These are phyloP conservation scores for Cnidoscolus chayamansa DNA, from an alignment of 441 rosid genomes.

Conservation along the genomic window DNA sequence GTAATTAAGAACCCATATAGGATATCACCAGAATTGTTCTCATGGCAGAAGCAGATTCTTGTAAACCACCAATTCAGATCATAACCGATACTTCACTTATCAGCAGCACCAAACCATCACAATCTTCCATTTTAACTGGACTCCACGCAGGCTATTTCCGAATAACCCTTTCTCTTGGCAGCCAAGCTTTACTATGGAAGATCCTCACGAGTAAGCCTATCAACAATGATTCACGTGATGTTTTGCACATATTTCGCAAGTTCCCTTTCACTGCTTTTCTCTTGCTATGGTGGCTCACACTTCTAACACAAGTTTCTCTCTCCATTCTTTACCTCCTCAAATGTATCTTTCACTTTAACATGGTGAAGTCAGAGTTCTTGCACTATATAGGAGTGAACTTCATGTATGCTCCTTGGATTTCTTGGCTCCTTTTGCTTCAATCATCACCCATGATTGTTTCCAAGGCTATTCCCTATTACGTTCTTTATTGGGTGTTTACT, in stretches of 20 bases:
- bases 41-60: constrained; percentile 23
- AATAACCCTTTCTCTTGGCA: constrained; percentile 36
- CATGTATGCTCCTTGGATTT: constrained; percentile 14
- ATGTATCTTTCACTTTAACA: constrained; percentile 31
- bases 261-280: constrained; percentile 28
- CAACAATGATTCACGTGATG: constrained; percentile 16
- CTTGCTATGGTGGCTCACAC: constrained; percentile 3
- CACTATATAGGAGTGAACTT: constrained; percentile 57
- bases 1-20: too few species aligned
- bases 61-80: constrained; percentile 18
- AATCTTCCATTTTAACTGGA: constrained; percentile 32
- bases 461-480: constrained; percentile 15
- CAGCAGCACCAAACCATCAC: constrained; percentile 6
- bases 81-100: constrained; percentile 10
- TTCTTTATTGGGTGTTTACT: constrained; percentile 44
- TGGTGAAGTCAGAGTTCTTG: constrained; percentile 27
- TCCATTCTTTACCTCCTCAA: constrained; percentile 30
- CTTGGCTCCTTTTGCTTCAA: constrained; percentile 17
- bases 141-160: constrained; percentile 48
- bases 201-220: constrained; percentile 25
- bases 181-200: constrained; percentile 50
- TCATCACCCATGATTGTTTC: background rate
- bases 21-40: too few species aligned
- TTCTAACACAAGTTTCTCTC: constrained; percentile 25
- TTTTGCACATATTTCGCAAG: constrained; percentile 16